phyloP scores from a whole-genome alignment of 2,329 filamentous ascomycete species.

The Alternaria burnsii region DNA sequence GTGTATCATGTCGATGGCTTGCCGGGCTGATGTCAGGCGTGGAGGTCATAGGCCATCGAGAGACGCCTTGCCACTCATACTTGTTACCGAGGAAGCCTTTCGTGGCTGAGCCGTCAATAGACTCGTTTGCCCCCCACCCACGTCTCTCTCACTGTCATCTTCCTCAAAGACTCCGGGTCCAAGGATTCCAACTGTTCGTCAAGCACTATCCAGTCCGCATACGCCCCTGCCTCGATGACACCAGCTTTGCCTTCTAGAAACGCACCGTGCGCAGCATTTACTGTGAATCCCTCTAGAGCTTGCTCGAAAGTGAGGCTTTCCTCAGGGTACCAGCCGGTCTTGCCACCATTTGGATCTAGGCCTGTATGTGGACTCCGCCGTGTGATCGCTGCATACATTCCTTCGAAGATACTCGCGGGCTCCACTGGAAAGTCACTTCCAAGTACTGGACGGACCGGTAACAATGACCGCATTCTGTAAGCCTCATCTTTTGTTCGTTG shows the following conservation, averaged over 20 bases:
- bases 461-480: constrained; percentile 71
- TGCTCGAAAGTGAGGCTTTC: constrained; percentile 67
- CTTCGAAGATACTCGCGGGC: constrained; percentile 71
- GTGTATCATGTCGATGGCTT: neutral
- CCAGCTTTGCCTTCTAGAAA: constrained; percentile 69
- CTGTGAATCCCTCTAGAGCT: constrained; percentile 70
- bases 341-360: constrained; percentile 54
- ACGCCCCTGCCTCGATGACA: constrained; percentile 66
- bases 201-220: constrained; percentile 76
- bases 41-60: neutral
- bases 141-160: constrained; percentile 68
- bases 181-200: constrained; percentile 64
- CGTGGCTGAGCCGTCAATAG: constrained; percentile 36
- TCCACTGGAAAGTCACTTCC: constrained; percentile 78
- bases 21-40: neutral
- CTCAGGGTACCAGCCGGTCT: constrained; percentile 66
- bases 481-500: constrained; percentile 65
- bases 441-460: constrained; percentile 64
- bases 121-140: constrained; percentile 68
- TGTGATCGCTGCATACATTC: constrained; percentile 73
- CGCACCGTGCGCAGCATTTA: constrained; percentile 65
- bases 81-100: constrained; percentile 14
- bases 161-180: constrained; percentile 61
- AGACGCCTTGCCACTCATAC: neutral
- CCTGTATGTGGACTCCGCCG: constrained; percentile 65